Evolutionary conservation across 1,284 basidiomycete species (phyloP).

Genomic region (Boletus hoseneyae): DNA sequence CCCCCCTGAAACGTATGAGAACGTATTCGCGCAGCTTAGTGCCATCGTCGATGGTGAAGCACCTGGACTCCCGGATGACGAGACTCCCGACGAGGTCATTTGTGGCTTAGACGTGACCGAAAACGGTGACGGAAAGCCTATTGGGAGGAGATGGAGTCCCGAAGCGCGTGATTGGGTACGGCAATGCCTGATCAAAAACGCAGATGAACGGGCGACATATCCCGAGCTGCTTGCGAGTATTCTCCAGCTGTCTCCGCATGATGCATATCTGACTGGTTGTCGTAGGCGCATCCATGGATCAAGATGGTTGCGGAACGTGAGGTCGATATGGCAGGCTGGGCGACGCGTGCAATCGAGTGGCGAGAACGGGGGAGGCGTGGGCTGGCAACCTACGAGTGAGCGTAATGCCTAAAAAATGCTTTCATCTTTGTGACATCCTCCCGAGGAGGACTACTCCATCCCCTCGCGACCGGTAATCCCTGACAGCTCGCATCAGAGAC

Average conservation of each 20-base stretch:
- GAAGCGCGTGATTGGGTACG: slow-evolving; percentile 59
- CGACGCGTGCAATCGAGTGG: slow-evolving; percentile 56
- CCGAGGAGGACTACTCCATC: slow-evolving; percentile 22
- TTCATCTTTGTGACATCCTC: slow-evolving; percentile 14
- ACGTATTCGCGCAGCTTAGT: slow-evolving; percentile 94
- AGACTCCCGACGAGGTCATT: slow-evolving; percentile 13
- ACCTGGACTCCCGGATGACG: slow-evolving; percentile 69
- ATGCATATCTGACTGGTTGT: slow-evolving; percentile 10
- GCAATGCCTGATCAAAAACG: slow-evolving; percentile 73
- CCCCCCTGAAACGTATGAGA: slow-evolving; percentile 96
- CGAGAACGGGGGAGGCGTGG: slow-evolving; percentile 33
- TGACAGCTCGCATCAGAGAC: not conserved
- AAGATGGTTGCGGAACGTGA: slow-evolving; percentile 49
- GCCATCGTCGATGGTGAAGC: slow-evolving; percentile 96
- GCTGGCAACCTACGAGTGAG: slow-evolving; percentile 25
- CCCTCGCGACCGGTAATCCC: slow-evolving; percentile 25
- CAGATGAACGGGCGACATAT: slow-evolving; percentile 80
- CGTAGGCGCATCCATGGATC: slow-evolving; percentile 69
- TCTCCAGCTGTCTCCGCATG: not conserved
- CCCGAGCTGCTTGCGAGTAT: slow-evolving; percentile 68
- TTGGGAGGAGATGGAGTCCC: slow-evolving; percentile 26
- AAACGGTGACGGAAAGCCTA: slow-evolving; percentile 15
- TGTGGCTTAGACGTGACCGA: slow-evolving; percentile 31
- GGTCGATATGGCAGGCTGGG: slow-evolving; percentile 86
- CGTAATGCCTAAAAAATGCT: not conserved